Percentiles rank a stretch among this genome's conserved stretches.
phyloP scores from a whole-genome alignment of 2,329 filamentous ascomycete species.

The Epichloe uncinata region DNA sequence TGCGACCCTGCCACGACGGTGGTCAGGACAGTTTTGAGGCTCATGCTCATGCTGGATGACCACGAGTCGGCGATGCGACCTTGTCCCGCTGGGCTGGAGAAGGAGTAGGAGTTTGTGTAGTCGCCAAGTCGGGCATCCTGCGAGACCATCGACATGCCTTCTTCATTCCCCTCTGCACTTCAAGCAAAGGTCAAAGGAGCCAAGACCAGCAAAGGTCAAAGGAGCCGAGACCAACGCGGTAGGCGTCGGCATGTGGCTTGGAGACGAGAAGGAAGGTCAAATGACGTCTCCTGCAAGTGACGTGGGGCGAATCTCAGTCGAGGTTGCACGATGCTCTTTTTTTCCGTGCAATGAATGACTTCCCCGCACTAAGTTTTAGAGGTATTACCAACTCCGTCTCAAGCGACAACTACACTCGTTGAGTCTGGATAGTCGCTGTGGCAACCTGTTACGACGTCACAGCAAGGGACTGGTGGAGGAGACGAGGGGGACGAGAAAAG shows the following conservation, averaged over 20 bases:
- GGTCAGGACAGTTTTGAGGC: conserved; percentile 19
- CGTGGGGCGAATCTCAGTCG: background rate
- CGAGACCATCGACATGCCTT: background rate
- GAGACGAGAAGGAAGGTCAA: background rate
- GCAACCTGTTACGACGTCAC: no score
- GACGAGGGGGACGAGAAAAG: no score
- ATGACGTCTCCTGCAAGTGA: background rate
- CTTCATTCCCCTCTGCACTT: background rate
- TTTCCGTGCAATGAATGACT: no score
- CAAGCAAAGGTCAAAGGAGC: no score
- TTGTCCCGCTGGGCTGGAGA: background rate
- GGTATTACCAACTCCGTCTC: no score
- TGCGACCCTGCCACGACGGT: conserved; percentile 24
- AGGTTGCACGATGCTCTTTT: background rate
- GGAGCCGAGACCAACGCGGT: no score
- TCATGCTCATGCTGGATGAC: background rate
- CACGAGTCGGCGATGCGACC: background rate
- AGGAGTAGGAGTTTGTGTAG: background rate
- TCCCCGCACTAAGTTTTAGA: no score
- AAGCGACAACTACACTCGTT: no score
- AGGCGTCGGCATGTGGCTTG: background rate
- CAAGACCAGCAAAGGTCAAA: no score
- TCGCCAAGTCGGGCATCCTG: conserved; percentile 1
- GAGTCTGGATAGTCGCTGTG: no score
- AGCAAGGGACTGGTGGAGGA: no score